Conservation (phyloP, 2,329 filamentous ascomycete genomes). For the Talaromyces piceae region DNA sequence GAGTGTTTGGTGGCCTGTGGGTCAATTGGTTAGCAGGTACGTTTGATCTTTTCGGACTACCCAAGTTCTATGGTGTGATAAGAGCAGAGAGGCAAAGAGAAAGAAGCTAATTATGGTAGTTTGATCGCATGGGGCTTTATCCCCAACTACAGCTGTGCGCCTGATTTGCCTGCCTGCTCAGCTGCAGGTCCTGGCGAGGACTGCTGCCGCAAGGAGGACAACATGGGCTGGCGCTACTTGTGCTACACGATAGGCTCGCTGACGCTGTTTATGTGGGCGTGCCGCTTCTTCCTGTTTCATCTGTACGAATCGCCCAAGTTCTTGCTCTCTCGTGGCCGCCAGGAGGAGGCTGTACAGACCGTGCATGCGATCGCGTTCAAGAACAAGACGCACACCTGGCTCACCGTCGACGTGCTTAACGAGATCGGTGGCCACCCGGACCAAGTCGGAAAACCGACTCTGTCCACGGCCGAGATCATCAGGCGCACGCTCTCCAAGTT, state of each 20-base stretch:
- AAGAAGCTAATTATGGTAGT: constrained; percentile 12
- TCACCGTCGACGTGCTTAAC: constrained; percentile 63
- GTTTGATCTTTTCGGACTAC: too few relatives aligned
- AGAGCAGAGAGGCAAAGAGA: neutral
- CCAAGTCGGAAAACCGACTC: constrained; percentile 31
- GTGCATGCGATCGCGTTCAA: constrained; percentile 69
- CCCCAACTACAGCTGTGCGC: constrained; percentile 52
- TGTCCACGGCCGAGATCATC: constrained; percentile 44
- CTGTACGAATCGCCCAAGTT: constrained; percentile 83
- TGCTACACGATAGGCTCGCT: constrained; percentile 62
- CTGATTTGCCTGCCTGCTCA: constrained; percentile 24
- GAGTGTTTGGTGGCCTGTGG: constrained; percentile 82
- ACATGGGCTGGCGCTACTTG: constrained; percentile 69
- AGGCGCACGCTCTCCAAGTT: constrained; percentile 58
- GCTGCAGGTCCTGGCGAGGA: constrained; percentile 20
- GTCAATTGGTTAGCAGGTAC: constrained; percentile 59
- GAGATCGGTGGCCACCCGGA: constrained; percentile 45
- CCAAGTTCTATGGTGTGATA: neutral
- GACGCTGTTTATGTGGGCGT: constrained; percentile 69
- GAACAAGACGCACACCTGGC: constrained; percentile 63
- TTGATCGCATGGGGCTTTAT: constrained; percentile 68
- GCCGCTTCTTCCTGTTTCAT: constrained; percentile 72
- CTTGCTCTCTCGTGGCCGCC: constrained; percentile 65
- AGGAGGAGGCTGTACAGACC: constrained; percentile 70
- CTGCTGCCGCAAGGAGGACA: constrained; percentile 45